These are phyloP conservation scores for Jaltomata sinuosa DNA, from an alignment of 257 asterid genomes.

Conservation along the genomic window DNA sequence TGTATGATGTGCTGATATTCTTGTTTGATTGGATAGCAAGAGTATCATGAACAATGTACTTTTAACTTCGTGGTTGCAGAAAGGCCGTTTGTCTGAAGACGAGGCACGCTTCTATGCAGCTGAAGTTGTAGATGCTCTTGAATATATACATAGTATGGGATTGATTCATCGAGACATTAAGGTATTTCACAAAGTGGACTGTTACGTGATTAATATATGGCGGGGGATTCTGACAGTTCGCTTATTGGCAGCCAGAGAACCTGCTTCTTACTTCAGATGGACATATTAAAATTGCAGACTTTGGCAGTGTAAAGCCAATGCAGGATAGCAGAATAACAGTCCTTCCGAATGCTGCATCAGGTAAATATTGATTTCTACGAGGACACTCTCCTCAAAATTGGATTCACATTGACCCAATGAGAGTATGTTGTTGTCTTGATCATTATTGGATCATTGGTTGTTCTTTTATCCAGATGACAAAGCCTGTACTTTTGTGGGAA, in stretches of 20 bases:
- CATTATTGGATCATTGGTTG: neutral
- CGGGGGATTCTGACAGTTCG: conserved; percentile 23
- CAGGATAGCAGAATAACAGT: conserved; percentile 85
- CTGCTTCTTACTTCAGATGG: conserved; percentile 88
- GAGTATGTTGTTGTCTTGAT: neutral
- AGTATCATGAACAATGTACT: neutral
- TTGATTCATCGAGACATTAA: conserved; percentile 94
- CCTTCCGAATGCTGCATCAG: conserved; percentile 97
- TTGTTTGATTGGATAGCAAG: neutral
- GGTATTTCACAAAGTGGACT: conserved; percentile 34
- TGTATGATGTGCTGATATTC: neutral
- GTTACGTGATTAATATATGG: neutral
- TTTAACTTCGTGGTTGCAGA: conserved; percentile 45
- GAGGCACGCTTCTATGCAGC: conserved; percentile 96
- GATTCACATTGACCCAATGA: neutral
- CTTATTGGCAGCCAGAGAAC: conserved; percentile 81
- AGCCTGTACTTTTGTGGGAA: conserved; percentile 98
- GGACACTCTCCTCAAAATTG: neutral
- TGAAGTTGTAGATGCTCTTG: conserved; percentile 97
- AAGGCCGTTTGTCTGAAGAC: conserved; percentile 82
- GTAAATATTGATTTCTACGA: conserved; percentile 22
- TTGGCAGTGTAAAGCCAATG: conserved; percentile 99
- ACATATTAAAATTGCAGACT: conserved; percentile 96
- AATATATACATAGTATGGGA: conserved; percentile 93
- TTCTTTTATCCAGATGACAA: conserved; percentile 61